Percentiles rank a stretch among this genome's conserved stretches.
Conservation (phyloP, 2,329 filamentous ascomycete genomes). For the Stemphylium lycopersici region DNA sequence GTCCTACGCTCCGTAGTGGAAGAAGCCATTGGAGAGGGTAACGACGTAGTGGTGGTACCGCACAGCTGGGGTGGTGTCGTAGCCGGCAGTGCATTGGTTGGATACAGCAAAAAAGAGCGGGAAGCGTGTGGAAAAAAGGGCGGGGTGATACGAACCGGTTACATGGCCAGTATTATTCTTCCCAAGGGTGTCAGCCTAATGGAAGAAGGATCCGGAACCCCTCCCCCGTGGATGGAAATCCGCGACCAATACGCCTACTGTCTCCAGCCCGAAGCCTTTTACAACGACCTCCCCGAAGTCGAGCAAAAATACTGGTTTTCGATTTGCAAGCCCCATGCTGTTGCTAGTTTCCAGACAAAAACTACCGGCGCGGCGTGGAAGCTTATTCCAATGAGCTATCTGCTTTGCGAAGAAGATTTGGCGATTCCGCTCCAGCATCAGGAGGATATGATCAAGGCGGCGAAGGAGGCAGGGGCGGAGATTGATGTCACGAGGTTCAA, state of each 20-base stretch:
- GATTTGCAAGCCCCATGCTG: slow-evolving; percentile 25
- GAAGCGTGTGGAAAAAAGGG: slow-evolving; percentile 46
- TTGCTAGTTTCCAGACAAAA: slow-evolving; percentile 32
- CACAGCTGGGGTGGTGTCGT: slow-evolving; percentile 56
- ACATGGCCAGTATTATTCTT: slow-evolving; percentile 48
- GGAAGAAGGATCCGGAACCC: not conserved
- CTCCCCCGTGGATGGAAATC: too few relatives aligned
- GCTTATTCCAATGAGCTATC: slow-evolving; percentile 44
- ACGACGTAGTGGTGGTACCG: slow-evolving; percentile 51
- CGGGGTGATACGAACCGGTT: slow-evolving; percentile 46
- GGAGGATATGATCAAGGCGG: slow-evolving; percentile 37
- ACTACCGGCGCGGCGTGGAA: slow-evolving; percentile 43
- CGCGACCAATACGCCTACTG: too few relatives aligned
- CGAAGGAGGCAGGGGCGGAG: slow-evolving; percentile 35
- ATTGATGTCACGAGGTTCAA: slow-evolving; percentile 42
- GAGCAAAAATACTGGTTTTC: slow-evolving; percentile 31
- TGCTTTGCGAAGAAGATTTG: slow-evolving; percentile 48
- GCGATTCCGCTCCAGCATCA: slow-evolving; percentile 41
- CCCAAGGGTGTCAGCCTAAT: slow-evolving; percentile 43
- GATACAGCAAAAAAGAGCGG: slow-evolving; percentile 44
- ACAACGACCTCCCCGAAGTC: slow-evolving; percentile 37
- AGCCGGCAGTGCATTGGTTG: slow-evolving; percentile 45
- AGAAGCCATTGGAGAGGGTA: slow-evolving; percentile 46
- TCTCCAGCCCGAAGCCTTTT: slow-evolving; percentile 19
- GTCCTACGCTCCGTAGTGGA: slow-evolving; percentile 42